phyloP scores from a whole-genome alignment of 352 stramenopile genomes.

The Phytophthora sansomeana region DNA sequence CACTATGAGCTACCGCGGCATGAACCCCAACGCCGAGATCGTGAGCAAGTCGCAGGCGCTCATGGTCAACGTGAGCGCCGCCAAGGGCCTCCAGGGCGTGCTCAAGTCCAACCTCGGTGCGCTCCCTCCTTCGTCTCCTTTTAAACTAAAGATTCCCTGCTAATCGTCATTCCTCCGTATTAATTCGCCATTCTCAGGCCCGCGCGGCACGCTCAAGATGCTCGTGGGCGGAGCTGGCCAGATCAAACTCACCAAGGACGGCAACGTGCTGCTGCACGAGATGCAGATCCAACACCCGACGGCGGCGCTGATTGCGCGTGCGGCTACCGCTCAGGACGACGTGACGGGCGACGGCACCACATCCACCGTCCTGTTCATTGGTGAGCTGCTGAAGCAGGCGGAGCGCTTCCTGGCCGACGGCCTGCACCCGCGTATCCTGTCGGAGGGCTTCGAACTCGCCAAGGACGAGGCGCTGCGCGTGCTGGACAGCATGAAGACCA shows the following conservation, averaged over 20 bases:
- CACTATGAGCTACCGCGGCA: conserved; percentile 77
- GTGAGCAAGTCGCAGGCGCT: conserved; percentile 96
- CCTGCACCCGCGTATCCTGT: conserved; percentile 97
- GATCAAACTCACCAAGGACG: conserved; percentile 99
- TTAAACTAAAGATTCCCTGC: conserved; percentile 5
- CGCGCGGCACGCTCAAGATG: conserved; percentile 99
- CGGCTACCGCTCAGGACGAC: conserved; percentile 97
- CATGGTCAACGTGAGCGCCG: conserved; percentile 98
- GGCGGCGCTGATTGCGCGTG: conserved; percentile 97
- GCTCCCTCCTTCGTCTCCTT: conserved; percentile 12
- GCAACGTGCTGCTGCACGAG: conserved; percentile 99
- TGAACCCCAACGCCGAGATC: conserved; percentile 98
- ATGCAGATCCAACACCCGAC: conserved; percentile 99
- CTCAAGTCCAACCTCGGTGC: conserved; percentile 93
- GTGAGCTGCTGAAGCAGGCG: conserved; percentile 98
- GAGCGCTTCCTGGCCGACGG: conserved; percentile 97
- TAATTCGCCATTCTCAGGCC: conserved; percentile 61
- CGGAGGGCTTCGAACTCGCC: conserved; percentile 98
- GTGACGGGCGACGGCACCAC: conserved; percentile 98
- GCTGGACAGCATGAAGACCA: conserved; percentile 94
- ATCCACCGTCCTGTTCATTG: conserved; percentile 98
- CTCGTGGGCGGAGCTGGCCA: conserved; percentile 98
- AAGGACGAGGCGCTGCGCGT: conserved; percentile 95
- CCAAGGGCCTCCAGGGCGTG: conserved; percentile 96
- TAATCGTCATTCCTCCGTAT: conserved; percentile 3